Percentiles rank a stretch among this genome's conserved stretches.
Evolutionary conservation across 1,284 basidiomycete genomes (phyloP).

Genomic region (Melanopsichium pennsylvanicum): DNA sequence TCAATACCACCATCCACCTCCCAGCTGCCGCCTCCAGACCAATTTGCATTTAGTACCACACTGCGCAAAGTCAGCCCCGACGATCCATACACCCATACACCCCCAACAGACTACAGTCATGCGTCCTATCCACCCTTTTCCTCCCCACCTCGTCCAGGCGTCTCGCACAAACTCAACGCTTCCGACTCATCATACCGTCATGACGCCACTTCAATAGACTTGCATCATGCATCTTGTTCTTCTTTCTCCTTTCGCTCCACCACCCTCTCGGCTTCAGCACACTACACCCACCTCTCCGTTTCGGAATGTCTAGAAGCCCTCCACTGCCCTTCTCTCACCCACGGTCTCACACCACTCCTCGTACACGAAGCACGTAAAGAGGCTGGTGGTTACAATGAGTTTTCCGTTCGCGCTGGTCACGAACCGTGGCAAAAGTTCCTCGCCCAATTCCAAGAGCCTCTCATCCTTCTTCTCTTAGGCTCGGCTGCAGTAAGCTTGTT

Average conservation of each 20-base stretch:
- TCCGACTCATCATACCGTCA: constrained; percentile 14
- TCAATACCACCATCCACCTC: constrained; percentile 17
- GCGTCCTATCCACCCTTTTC: constrained; percentile 27
- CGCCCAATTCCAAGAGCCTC: constrained; percentile 90
- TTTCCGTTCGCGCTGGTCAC: constrained; percentile 83
- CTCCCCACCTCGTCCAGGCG: constrained; percentile 13
- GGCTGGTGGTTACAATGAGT: constrained; percentile 75
- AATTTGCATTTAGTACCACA: constrained; percentile 53
- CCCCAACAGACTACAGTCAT: not conserved
- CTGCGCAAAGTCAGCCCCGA: constrained; percentile 43
- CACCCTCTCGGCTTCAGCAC: constrained; percentile 31
- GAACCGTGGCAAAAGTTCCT: constrained; percentile 84
- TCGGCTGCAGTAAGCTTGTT: constrained; percentile 85
- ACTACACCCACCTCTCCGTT: constrained; percentile 43
- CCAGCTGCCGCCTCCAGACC: constrained; percentile 18
- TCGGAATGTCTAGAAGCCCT: constrained; percentile 39
- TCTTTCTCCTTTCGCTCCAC: constrained; percentile 3
- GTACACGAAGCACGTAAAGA: constrained; percentile 34
- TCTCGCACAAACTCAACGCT: constrained; percentile 21
- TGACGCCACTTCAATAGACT: constrained; percentile 11
- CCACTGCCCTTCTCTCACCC: constrained; percentile 42
- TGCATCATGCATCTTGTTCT: not conserved
- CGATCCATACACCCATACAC: constrained; percentile 15
- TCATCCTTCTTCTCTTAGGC: constrained; percentile 86
- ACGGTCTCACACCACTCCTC: constrained; percentile 35